Conservation (phyloP, 2,329 filamentous ascomycete genomes). For the Talaromyces amestolkiae region DNA sequence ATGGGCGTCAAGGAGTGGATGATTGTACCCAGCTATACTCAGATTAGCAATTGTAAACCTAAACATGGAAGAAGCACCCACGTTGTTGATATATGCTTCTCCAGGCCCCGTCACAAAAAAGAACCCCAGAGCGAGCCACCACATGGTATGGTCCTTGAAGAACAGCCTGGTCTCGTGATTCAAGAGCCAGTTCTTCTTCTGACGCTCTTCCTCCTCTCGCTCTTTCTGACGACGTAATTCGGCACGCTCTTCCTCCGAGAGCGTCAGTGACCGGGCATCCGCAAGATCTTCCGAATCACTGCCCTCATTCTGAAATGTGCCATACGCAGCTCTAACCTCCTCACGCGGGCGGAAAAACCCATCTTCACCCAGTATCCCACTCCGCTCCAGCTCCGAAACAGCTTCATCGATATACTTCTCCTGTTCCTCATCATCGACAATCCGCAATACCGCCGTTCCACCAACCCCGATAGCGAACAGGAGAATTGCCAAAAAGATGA, state of each 20-base stretch:
- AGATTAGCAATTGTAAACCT: not conserved
- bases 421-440: slow-evolving; percentile 73
- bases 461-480: slow-evolving; percentile 68
- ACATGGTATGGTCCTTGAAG: slow-evolving; percentile 88
- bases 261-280: slow-evolving; percentile 41
- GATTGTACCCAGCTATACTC: slow-evolving; percentile 71
- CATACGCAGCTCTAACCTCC: slow-evolving; percentile 45
- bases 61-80: slow-evolving; percentile 24
- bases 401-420: slow-evolving; percentile 80
- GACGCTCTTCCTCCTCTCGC: slow-evolving; percentile 54
- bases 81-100: slow-evolving; percentile 97
- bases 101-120: slow-evolving; percentile 90
- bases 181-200: slow-evolving; percentile 85
- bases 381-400: slow-evolving; percentile 85
- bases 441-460: slow-evolving; percentile 69
- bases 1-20: slow-evolving; percentile 76
- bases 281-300: slow-evolving; percentile 33
- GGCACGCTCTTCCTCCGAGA: slow-evolving; percentile 45
- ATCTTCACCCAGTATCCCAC: slow-evolving; percentile 70
- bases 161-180: slow-evolving; percentile 89
- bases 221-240: slow-evolving; percentile 43
- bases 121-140: slow-evolving; percentile 86
- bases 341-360: slow-evolving; percentile 63
- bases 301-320: slow-evolving; percentile 41
- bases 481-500: slow-evolving; percentile 76